These are phyloP conservation scores for Phragmites australis DNA, from an alignment of 176 grass and related monocot genomes.

Conservation along the genomic window DNA sequence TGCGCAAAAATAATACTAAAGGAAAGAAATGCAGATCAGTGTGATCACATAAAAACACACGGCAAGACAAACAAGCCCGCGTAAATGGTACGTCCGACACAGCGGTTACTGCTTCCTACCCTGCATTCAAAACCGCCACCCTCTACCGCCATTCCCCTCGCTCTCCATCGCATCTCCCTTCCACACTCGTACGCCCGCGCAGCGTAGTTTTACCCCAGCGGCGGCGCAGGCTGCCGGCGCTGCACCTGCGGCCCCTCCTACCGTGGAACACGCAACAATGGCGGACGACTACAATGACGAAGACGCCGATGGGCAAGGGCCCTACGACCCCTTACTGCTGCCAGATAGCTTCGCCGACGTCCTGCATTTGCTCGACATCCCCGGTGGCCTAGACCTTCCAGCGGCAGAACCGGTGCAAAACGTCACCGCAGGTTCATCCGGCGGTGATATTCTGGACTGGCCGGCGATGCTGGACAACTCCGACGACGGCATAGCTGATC, in stretches of 20 bases:
- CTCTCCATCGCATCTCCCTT: neutral
- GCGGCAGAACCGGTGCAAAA: neutral
- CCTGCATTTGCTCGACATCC: constrained; percentile 1
- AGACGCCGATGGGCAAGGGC: neutral
- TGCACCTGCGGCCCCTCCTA: neutral
- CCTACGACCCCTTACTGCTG: neutral
- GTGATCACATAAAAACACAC: neutral
- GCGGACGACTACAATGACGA: neutral
- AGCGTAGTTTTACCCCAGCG: no score
- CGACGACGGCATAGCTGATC: neutral
- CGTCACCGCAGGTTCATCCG: neutral
- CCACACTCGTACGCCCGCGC: neutral
- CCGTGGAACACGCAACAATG: neutral
- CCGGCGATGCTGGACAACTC: neutral
- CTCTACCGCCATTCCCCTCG: neutral
- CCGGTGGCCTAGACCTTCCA: neutral
- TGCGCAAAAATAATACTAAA: no score
- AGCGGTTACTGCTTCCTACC: neutral
- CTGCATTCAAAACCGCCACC: neutral
- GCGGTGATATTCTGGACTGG: neutral
- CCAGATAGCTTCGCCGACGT: neutral
- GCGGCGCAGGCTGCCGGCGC: neutral
- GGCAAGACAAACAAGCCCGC: neutral
- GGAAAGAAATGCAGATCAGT: neutral
- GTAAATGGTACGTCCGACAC: neutral